Evolutionary conservation across 192 early-diverging fungal species (phyloP), one percentile per base, ranked within the genome.

Genomic region (Dispira simplex): DNA sequence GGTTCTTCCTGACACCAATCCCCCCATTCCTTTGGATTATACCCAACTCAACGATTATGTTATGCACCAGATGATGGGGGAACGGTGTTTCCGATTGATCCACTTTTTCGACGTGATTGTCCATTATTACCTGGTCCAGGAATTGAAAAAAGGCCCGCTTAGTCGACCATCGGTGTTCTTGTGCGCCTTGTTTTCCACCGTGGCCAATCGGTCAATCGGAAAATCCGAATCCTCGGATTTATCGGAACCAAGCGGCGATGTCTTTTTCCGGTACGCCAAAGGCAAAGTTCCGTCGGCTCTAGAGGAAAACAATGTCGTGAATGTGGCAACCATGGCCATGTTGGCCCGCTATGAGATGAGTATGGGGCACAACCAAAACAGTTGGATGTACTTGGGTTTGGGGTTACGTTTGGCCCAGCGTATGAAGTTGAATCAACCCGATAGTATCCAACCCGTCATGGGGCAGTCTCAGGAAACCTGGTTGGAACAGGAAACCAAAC

Each of bases 371-470:
- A 51, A 51, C 8, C 49, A 51, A 51, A 51, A 51, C 8, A 51
- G 49, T 23, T 51, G 49, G 49, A 51, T 51, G 49, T 51, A 51
- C 23, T 23, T 51, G n/a, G 49, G 49, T 4, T 23, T 51, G 49
- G 49, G n/a, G 4, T 23, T 51, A 20, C 49, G 49, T 51, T 51
- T 51, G 49, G 49, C 49, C 49, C 49, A 51, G 8, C 49, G 49
- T 18, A 18, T 51, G n/a, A 51, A 51, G 16, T 8, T 51, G n/a
- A 51, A 51, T 23, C 49, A 23, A 4, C 23, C 49, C n/a, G 49
- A 51, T 23, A 51, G n/a, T 8, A 20, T 51, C 49, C n/a, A 23
- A 51, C 49, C 49, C 16, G 16, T 51, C 49, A 4, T 8, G 8
- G 16, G n/a, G n/a, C 49, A 51, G n/a, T 51, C 49, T 1, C 49